Conservation (phyloP, 2,329 filamentous ascomycete species). For the Pseudopyrenochaeta lycopersici region DNA sequence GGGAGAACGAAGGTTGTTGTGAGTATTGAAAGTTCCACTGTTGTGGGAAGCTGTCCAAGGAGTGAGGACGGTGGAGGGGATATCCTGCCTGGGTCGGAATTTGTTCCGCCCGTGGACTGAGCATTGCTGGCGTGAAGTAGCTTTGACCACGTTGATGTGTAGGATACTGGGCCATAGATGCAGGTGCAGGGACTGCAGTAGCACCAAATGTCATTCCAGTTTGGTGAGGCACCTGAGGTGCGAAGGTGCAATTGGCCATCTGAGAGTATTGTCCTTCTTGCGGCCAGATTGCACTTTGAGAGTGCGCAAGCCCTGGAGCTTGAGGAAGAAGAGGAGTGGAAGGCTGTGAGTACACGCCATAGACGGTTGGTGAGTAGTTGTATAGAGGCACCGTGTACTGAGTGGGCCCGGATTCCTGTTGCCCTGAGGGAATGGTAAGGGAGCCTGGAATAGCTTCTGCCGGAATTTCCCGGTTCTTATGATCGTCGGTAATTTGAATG, state of each 20-base stretch:
- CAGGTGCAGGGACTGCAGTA: constrained; percentile 12
- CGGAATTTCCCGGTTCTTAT: constrained; percentile 70
- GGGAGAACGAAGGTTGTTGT: constrained; percentile 28
- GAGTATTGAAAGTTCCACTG: constrained; percentile 27
- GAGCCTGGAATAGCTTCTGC: constrained; percentile 29
- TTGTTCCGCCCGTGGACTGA: constrained; percentile 31
- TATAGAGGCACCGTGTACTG: constrained; percentile 28
- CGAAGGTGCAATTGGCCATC: constrained; percentile 13
- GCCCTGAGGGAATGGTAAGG: constrained; percentile 25
- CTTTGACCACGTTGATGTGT: constrained; percentile 31
- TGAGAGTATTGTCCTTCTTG: constrained; percentile 23
- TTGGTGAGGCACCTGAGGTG: constrained; percentile 18
- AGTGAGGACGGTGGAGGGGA: constrained; percentile 33
- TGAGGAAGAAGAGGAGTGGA: constrained; percentile 33
- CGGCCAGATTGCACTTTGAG: constrained; percentile 29
- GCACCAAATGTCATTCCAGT: constrained; percentile 18
- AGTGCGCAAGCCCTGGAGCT: constrained; percentile 28
- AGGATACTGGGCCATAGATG: constrained; percentile 18
- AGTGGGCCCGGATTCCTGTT: constrained; percentile 20
- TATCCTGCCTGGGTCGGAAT: constrained; percentile 21
- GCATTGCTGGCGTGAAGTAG: constrained; percentile 29
- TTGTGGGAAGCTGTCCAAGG: constrained; percentile 34
- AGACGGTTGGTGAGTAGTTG: constrained; percentile 31
- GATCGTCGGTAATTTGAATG: constrained; percentile 98
- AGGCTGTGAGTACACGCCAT: constrained; percentile 38